A percentile compares a stretch with the other conserved stretches of the same genome.
phyloP scores from a whole-genome alignment of 1,284 basidiomycete species.

The Athelia sp. region DNA sequence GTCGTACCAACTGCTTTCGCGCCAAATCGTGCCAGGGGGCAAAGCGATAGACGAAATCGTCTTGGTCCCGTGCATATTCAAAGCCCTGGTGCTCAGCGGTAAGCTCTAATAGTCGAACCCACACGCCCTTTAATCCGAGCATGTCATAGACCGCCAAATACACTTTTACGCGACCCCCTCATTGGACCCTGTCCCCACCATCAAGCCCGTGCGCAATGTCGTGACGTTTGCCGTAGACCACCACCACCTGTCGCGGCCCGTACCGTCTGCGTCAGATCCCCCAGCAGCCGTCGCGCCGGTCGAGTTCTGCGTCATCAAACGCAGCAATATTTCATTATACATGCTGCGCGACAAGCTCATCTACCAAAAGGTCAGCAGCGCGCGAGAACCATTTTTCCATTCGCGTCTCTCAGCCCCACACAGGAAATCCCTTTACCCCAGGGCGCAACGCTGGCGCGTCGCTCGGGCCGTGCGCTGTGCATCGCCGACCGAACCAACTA shows the following conservation, averaged over 20 bases:
- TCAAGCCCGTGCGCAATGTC: slow-evolving; percentile 77
- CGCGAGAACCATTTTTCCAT: not conserved
- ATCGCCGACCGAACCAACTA: slow-evolving; percentile 71
- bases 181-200: slow-evolving; percentile 64
- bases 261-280: slow-evolving; percentile 35
- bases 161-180: slow-evolving; percentile 78
- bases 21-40: slow-evolving; percentile 55
- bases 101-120: slow-evolving; percentile 14
- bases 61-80: slow-evolving; percentile 68
- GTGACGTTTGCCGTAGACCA: slow-evolving; percentile 79
- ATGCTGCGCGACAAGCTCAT: slow-evolving; percentile 50
- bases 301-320: slow-evolving; percentile 77
- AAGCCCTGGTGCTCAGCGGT: slow-evolving; percentile 72
- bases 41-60: slow-evolving; percentile 76
- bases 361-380: slow-evolving; percentile 49
- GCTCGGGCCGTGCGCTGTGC: slow-evolving; percentile 66
- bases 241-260: slow-evolving; percentile 56
- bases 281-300: slow-evolving; percentile 47
- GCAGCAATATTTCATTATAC: slow-evolving; percentile 64
- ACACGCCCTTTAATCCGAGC: not conserved
- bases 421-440: slow-evolving; percentile 80
- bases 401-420: not conserved
- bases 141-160: slow-evolving; percentile 62
- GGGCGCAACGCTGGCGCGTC: slow-evolving; percentile 56
- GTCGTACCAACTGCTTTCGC: slow-evolving; percentile 62